Base-by-base conservation (phyloP, 1,139 yeast genomes). In the Nadsonia commutata region DNA sequence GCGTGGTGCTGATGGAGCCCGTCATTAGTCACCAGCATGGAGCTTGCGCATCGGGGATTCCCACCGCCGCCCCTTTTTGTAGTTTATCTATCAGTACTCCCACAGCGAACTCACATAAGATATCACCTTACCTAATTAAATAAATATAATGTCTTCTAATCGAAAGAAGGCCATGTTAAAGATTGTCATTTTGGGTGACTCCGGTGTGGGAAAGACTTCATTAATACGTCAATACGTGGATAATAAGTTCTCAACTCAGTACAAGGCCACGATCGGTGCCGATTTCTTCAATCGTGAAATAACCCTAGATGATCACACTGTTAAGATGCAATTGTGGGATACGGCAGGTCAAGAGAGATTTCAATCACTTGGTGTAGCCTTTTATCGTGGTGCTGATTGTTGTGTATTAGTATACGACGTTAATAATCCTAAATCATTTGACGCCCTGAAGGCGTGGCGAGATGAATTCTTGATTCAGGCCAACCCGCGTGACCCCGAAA, bases 181-280 rank as follows among this genome's bases (percentile, higher is more conserved):
- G 66, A 95, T 90, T 48, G 90, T 90, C 61, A 86, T 90, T 46
- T 72, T 90, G 47, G 98, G 98, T 38, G 98, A 90, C 62, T 83
- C 95, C 3, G 98, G 97, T 43, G 98, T 90, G 43, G 98, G 98
- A 20, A 90, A 90, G 68, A 90, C 98, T 20, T 86, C 96, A 3
- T 69, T 90, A 55, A 88, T 90, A 69, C 95, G 88, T 62, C 95
- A 90, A 61, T 90, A 86, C 65, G 96, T 90, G 52, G 86, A 86
- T 65, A 86, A 83, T 59, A 90, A 88, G 69, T 90, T 90, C 65
- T 79, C 90, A 41, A 93, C 88, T 52, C 97, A 90, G 60, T 90
- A 90, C 64, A 90, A 90, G 60, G 97, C 98, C 22, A 90, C 98
- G 18, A 90, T 90, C 52, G 98, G 98, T 6, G 98, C 97, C 3